phyloP scores from a whole-genome alignment of 805 yeast genomes.

The Lipomyces spencermartinsiae region DNA sequence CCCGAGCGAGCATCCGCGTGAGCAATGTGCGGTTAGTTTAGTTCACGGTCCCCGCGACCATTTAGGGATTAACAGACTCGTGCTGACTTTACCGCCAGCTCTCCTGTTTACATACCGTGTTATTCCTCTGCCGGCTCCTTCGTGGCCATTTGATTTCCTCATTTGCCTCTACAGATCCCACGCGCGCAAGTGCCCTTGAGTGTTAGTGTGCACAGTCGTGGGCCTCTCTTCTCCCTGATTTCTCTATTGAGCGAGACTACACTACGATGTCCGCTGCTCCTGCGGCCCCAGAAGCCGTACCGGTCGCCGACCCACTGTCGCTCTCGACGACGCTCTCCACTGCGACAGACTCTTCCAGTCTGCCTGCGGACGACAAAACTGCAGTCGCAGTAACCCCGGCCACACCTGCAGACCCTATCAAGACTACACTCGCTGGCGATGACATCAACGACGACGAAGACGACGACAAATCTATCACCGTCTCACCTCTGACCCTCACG shows the following conservation, averaged over 20 bases:
- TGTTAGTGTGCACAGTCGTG: neutral
- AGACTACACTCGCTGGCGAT: neutral
- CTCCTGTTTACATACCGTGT: neutral
- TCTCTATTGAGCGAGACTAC: neutral
- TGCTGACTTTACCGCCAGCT: neutral
- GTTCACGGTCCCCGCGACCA: neutral
- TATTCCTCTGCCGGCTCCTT: neutral
- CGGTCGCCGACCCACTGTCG: constrained; percentile 4
- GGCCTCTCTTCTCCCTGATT: neutral
- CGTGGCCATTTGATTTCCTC: neutral
- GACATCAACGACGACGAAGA: constrained; percentile 6
- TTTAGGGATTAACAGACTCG: neutral
- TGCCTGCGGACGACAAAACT: constrained; percentile 8
- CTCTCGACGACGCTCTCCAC: constrained; percentile 10
- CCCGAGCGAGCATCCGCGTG: neutral
- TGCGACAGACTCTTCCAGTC: constrained; percentile 1
- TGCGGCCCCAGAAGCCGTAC: constrained; percentile 1
- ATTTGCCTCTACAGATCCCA: neutral
- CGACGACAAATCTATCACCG: constrained; percentile 16
- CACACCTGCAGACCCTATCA: neutral
- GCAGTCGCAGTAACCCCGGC: neutral
- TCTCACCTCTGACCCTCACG: constrained; percentile 25
- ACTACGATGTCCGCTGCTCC: constrained; percentile 5
- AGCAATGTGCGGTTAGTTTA: neutral
- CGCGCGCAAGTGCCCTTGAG: neutral